Base-by-base conservation (phyloP, 441 rosid species). In the Corymbia citriodora region DNA sequence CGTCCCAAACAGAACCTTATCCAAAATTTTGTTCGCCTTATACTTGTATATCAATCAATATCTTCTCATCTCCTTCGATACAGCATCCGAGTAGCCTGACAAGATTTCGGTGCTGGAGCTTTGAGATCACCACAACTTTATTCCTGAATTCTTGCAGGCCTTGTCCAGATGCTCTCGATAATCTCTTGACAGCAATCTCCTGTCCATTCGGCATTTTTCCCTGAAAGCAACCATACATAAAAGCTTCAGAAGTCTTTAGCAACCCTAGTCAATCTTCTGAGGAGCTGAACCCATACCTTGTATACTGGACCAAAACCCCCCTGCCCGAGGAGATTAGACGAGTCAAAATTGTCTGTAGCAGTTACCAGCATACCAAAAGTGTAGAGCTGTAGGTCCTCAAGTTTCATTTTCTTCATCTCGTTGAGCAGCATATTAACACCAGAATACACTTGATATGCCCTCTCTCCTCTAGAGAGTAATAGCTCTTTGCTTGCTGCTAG, bases 21-120 rank as follows among this genome's bases (percentile, higher is more conserved):
- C 91, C 88, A 90, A 88, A 65, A 90, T 90, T 79, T 87, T 90
- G 87, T 87, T 74, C 4, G 89, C 57, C 87, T 72, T 40, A 63
- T 31, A 68, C 81, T 90, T 68, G 3, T 63, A 90, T 15, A 81
- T 74, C 59, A 90, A 9, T 63, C 81, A 33, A 33, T 33, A 33
- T 90, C 53, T 33, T 90, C 48, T 90, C 63, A 4, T 82, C 88
- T 55, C 82, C 61, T 31, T 90, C 65, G 19, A 79, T 40, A 79
- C 90, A 90, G 54, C 90, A 88, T 48, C 91, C 88, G 2, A 59
- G 74, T 13, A 90, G 83, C 13, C 89, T 90, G 70, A 87, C 87
- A 0, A 90, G 89, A 57, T 90, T 90, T 55, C 89, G 36, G 49
- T 90, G 91, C 61, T 87, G 91, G n/a, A 90, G 53, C 57, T 87